Conservation (phyloP, 192 early-diverging fungal species). For the Backusella circina region DNA sequence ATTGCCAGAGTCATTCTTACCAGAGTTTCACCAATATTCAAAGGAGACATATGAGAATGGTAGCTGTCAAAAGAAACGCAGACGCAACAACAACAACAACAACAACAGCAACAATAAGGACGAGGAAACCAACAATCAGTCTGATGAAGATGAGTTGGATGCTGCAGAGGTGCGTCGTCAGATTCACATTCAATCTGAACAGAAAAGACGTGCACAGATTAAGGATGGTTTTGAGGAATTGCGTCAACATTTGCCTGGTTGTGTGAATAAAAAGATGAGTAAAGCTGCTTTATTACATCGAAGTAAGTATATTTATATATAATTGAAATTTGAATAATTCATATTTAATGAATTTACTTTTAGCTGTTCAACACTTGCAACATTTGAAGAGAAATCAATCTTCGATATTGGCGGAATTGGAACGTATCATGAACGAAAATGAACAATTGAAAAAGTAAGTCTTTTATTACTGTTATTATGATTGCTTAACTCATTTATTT, state of each 20-base stretch:
- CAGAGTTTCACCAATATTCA: slow-evolving; percentile 32
- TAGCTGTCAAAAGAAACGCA: slow-evolving; percentile 17
- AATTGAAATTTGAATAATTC: not conserved
- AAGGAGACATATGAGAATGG: slow-evolving; percentile 34
- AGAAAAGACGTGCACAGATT: slow-evolving; percentile 43
- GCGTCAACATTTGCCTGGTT: slow-evolving; percentile 33
- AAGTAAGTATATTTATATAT: slow-evolving; percentile 22
- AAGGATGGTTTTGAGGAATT: slow-evolving; percentile 43
- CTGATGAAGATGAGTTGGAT: slow-evolving; percentile 18
- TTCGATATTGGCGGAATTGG: slow-evolving; percentile 22
- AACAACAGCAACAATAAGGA: not conserved
- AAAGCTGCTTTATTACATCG: slow-evolving; percentile 38
- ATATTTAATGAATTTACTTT: not conserved
- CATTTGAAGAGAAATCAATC: slow-evolving; percentile 36
- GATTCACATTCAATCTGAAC: slow-evolving; percentile 44
- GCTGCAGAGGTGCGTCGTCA: slow-evolving; percentile 38
- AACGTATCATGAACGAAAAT: slow-evolving; percentile 19
- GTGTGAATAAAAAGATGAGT: slow-evolving; percentile 38
- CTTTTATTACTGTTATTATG: not conserved
- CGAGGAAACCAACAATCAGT: not conserved
- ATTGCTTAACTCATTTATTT: not conserved
- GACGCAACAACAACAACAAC: not conserved
- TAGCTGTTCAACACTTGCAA: slow-evolving; percentile 37
- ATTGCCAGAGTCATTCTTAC: slow-evolving; percentile 28
- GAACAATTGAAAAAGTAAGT: slow-evolving; percentile 17